A percentile compares a stretch with the other conserved stretches of the same genome.
Conservation (phyloP, 140 eudicot species). For the Bidens hawaiensis region DNA sequence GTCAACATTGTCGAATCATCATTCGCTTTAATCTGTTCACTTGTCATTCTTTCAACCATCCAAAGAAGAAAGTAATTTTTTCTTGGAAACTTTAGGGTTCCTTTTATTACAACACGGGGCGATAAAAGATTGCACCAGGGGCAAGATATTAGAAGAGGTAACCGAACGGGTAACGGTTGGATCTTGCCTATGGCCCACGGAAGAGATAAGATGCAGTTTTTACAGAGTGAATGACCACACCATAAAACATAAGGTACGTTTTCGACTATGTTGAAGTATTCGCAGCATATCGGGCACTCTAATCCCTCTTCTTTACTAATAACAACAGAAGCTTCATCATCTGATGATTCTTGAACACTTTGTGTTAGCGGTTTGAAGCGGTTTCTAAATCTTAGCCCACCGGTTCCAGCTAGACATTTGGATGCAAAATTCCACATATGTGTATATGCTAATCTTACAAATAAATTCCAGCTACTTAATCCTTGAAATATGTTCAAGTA, state of each 20-base stretch:
- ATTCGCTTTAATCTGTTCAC: conserved; percentile 39
- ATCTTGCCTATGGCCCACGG: conserved; percentile 66
- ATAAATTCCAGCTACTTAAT: too few relatives aligned
- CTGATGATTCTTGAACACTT: conserved; percentile 44
- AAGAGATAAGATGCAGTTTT: conserved; percentile 69
- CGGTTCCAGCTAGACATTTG: conserved; percentile 51
- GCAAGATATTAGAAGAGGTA: conserved; percentile 81
- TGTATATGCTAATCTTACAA: too few relatives aligned
- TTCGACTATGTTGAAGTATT: conserved; percentile 80
- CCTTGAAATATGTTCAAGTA: too few relatives aligned
- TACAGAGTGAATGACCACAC: conserved; percentile 94
- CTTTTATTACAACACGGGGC: conserved; percentile 55
- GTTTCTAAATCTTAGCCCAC: conserved; percentile 33
- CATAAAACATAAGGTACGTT: conserved; percentile 83
- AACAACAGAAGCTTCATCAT: conserved; percentile 51
- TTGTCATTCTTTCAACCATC: conserved; percentile 86
- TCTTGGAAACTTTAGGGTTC: conserved; percentile 63
- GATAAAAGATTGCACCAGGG: conserved; percentile 92
- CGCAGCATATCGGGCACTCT: conserved; percentile 89
- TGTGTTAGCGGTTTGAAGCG: conserved; percentile 39
- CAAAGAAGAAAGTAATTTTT: conserved; percentile 85
- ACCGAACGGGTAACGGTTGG: conserved; percentile 57
- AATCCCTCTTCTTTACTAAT: conserved; percentile 64
- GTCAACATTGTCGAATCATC: conserved; percentile 25
- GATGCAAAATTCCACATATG: conserved; percentile 63